These are phyloP conservation scores for Sclerotinia borealis DNA, from an alignment of 2,329 filamentous ascomycete species.

Conservation along the genomic window DNA sequence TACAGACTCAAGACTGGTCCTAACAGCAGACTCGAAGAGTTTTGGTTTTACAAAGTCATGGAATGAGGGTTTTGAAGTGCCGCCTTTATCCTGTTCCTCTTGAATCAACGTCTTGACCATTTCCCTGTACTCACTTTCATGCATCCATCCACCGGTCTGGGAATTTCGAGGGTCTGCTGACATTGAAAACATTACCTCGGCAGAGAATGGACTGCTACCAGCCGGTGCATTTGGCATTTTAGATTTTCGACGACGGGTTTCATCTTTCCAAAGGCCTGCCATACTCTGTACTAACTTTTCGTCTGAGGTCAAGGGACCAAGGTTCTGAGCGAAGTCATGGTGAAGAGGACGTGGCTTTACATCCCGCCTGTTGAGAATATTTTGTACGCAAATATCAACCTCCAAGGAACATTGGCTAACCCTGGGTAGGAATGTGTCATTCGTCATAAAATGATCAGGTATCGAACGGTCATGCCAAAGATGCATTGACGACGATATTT, in stretches of 20 bases:
- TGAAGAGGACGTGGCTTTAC: conserved; percentile 74
- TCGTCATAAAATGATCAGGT: conserved; percentile 49
- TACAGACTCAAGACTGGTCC: conserved; percentile 75
- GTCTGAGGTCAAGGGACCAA: conserved; percentile 55
- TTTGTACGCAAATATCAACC: conserved; percentile 80
- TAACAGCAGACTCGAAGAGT: conserved; percentile 54
- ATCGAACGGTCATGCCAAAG: conserved; percentile 78
- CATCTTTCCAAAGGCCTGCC: conserved; percentile 88
- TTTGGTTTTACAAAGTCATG: conserved; percentile 56
- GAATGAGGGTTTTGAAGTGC: conserved; percentile 47
- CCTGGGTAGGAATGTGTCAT: conserved; percentile 60
- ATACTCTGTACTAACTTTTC: conserved; percentile 89
- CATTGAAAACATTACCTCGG: conserved; percentile 80
- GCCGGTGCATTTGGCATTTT: conserved; percentile 59
- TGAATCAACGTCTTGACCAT: conserved; percentile 57
- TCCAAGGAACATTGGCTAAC: conserved; percentile 86
- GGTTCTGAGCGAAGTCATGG: conserved; percentile 75
- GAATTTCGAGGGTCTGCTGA: conserved; percentile 73
- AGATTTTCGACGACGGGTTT: conserved; percentile 70
- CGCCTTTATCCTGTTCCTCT: conserved; percentile 52
- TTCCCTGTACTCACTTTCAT: conserved; percentile 75
- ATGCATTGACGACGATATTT: conserved; percentile 54
- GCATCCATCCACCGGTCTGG: conserved; percentile 78
- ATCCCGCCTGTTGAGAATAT: conserved; percentile 77
- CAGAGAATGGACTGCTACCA: conserved; percentile 69